Evolutionary conservation across 768 basidiomycete species (phyloP).

Genomic region (Melanogaster broomeanus): DNA sequence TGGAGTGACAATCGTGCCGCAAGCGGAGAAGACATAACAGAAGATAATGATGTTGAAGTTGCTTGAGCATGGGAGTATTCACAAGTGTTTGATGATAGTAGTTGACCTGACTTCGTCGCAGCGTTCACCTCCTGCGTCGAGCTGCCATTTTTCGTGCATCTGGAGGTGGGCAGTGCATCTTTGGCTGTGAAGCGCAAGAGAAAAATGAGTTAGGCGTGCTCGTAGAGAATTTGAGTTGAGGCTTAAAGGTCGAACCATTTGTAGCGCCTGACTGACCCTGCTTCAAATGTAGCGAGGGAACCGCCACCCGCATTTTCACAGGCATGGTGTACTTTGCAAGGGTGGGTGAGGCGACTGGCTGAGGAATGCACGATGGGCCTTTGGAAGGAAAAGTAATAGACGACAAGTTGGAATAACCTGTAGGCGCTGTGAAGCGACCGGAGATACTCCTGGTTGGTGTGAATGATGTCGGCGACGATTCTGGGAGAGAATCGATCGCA

Average conservation of each 20-base stretch:
- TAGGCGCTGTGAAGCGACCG: conserved; percentile 25
- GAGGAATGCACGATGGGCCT: conserved; percentile 63
- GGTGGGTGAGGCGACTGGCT: conserved; percentile 50
- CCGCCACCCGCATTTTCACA: conserved; percentile 41
- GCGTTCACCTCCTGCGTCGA: conserved; percentile 32
- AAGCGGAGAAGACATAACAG: conserved; percentile 53
- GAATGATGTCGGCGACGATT: conserved; percentile 25
- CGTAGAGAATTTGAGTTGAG: conserved; percentile 46
- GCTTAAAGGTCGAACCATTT: conserved; percentile 67
- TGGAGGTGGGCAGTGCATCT: conserved; percentile 31
- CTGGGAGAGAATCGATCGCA: conserved; percentile 37
- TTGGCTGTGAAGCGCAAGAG: conserved; percentile 38
- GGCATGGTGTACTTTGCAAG: conserved; percentile 30
- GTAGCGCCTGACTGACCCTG: conserved; percentile 25
- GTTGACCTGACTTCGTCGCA: conserved; percentile 17
- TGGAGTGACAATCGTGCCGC: conserved; percentile 61
- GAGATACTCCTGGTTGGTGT: conserved; percentile 37
- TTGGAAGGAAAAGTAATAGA: conserved; percentile 55
- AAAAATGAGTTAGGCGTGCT: conserved; percentile 63
- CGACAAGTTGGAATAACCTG: conserved; percentile 22
- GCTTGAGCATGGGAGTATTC: conserved; percentile 27
- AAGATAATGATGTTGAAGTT: conserved; percentile 44
- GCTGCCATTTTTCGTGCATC: conserved; percentile 36
- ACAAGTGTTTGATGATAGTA: conserved; percentile 16
- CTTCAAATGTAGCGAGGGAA: conserved; percentile 28